phyloP scores from a whole-genome alignment of 2,329 filamentous ascomycete species.

The Fusarium humuli region DNA sequence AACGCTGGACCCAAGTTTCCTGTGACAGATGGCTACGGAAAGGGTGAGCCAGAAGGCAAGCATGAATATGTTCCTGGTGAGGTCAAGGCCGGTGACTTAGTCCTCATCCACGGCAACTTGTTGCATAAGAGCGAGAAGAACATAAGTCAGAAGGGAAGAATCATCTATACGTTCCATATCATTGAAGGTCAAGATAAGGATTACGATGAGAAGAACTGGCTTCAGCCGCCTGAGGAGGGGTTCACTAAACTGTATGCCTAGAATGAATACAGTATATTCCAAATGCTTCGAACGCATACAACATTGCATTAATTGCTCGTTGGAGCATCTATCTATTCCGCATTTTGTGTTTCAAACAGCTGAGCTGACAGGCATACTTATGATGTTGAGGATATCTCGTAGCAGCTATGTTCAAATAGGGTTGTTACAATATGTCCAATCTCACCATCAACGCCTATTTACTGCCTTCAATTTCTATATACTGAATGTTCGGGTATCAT shows the following conservation, averaged over 20 bases:
- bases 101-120: conserved; percentile 95
- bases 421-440: conserved; percentile 44
- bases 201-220: conserved; percentile 92
- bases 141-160: conserved; percentile 83
- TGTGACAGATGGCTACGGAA: conserved; percentile 60
- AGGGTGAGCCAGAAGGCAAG: conserved; percentile 54
- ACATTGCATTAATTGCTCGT: conserved; percentile 7
- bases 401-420: conserved; percentile 32
- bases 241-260: conserved; percentile 76
- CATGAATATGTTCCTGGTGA: conserved; percentile 79
- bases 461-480: conserved; percentile 21
- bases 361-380: conserved; percentile 20
- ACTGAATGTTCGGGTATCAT: conserved; percentile 24
- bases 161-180: conserved; percentile 97
- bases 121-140: conserved; percentile 98
- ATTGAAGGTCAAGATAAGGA: conserved; percentile 81
- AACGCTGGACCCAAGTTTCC: conserved; percentile 77
- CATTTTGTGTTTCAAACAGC: conserved; percentile 15
- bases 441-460: conserved; percentile 12
- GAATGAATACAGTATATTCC: not conserved
- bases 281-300: not conserved
- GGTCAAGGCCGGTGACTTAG: conserved; percentile 89
- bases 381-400: conserved; percentile 43
- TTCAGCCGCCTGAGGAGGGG: conserved; percentile 83
- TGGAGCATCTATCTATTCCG: conserved; percentile 15